Evolutionary conservation across 345 rosid genomes (phyloP), one percentile per base, ranked within the genome.

Genomic region (Gossypium sturtianum): DNA sequence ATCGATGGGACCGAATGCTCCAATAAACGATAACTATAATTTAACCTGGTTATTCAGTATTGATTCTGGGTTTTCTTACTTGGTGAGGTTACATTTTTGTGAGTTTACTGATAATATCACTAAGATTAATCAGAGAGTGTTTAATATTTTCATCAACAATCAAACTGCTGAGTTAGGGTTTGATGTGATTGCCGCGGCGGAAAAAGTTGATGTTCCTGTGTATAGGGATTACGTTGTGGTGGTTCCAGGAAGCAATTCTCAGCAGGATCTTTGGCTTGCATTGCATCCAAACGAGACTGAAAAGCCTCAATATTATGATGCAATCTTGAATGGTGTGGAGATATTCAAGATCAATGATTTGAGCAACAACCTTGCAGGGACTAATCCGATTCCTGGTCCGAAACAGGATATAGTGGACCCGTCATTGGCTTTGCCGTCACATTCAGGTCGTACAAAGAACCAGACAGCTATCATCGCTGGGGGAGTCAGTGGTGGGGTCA

Each of bases 21-120:
- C 16, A 0, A 19, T 95, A 76, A 93, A 89, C 63, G 0, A 58
- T 75, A 86, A 89, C 65, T 95, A 72, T 83, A 88, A 95, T 56
- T 84, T 95, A 75, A 86, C 97, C n/a, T 95, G 98, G 99, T 51
- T 91, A 62, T 90, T 95, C 79, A 83, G 90, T 43, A 80, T 95
- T 29, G 99, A 95, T 76, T 76, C 98, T 1, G 92, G 92, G 9
- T 95, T 95, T 74, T 49, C 3, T 60, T 93, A 91, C 86, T 86
- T 93, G 75, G 85, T 93, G n/a, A 90, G 99, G 88, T 94, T 95
- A n/a, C 98, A 95, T 78, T 91, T 91, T 85, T 95, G 99, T 41
- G 98, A 95, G 91, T 59, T 91, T 58, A 34, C 78, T 22, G 7
- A 72, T 0, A 25, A 45, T 6, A 65, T 90, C 11, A 87, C 87